Evolutionary conservation across 179 eudicot genomes (phyloP).

Genomic region (Monotropa hypopitys): DNA sequence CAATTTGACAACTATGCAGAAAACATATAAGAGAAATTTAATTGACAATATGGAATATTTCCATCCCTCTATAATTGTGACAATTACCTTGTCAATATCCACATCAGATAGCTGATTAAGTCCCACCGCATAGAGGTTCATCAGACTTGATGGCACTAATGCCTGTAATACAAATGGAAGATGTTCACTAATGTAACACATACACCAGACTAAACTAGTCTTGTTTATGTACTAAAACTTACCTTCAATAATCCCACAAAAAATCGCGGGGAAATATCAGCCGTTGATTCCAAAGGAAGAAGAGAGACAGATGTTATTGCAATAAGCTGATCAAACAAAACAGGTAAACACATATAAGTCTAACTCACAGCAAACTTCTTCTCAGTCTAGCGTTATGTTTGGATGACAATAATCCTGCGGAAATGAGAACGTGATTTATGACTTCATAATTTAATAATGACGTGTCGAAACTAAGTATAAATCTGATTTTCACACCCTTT

Average conservation of each 20-base stretch:
- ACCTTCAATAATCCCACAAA: conserved; percentile 33
- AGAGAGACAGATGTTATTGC: conserved; percentile 36
- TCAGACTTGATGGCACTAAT: conserved; percentile 25
- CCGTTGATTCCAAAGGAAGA: conserved; percentile 28
- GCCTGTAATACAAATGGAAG: conserved; percentile 15
- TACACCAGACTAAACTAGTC: not conserved
- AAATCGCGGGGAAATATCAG: conserved; percentile 23
- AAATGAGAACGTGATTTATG: too few species aligned
- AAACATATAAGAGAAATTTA: not conserved
- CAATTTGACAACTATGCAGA: too few species aligned
- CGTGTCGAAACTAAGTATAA: too few species aligned
- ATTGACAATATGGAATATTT: not conserved
- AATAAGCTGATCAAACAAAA: conserved; percentile 20
- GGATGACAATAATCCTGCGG: not conserved
- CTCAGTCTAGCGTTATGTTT: too few species aligned
- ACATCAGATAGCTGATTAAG: conserved; percentile 34
- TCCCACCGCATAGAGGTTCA: conserved; percentile 44
- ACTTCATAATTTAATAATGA: too few species aligned
- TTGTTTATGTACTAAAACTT: not conserved
- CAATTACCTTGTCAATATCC: conserved; percentile 35
- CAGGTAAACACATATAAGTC: not conserved
- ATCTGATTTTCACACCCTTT: too few species aligned
- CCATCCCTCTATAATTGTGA: too few species aligned
- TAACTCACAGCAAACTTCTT: not conserved
- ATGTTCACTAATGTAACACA: not conserved